A percentile compares a stretch with the other conserved stretches of the same genome.
Conservation (phyloP, 116 monocot species). For the Cymodocea nodosa region DNA sequence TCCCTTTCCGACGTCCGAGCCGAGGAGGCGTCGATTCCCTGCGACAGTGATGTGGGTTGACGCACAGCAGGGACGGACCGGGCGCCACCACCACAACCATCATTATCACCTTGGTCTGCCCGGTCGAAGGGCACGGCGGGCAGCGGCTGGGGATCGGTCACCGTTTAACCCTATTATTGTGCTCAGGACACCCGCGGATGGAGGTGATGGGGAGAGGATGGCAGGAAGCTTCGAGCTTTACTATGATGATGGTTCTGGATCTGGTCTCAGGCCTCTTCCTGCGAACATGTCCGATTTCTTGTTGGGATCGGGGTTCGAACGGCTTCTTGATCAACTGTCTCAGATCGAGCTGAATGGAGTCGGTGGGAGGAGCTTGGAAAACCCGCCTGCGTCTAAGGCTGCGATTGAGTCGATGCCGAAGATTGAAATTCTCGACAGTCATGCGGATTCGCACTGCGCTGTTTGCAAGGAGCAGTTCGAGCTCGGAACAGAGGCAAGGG, state of each 20-base stretch:
- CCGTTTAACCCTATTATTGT: conserved; percentile 87
- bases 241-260: conserved; percentile 73
- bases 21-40: conserved; percentile 4
- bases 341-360: conserved; percentile 37
- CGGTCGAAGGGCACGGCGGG: conserved; percentile 23
- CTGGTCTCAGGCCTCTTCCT: conserved; percentile 64
- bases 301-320: conserved; percentile 71
- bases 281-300: conserved; percentile 66
- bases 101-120: neutral
- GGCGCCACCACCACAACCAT: neutral
- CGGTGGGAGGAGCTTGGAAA: conserved; percentile 19
- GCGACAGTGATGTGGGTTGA: conserved; percentile 15
- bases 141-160: conserved; percentile 37
- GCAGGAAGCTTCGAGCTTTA: conserved; percentile 45
- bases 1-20: neutral
- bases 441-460: conserved; percentile 61
- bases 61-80: neutral
- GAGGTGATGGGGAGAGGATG: neutral
- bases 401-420: conserved; percentile 79
- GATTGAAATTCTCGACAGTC: conserved; percentile 30
- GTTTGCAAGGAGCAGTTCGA: conserved; percentile 76
- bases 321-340: conserved; percentile 58
- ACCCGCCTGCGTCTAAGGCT: conserved; percentile 59
- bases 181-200: conserved; percentile 28
- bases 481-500: conserved; percentile 43